Evolutionary conservation across 768 basidiomycete genomes (phyloP).

Genomic region (Leccinum rimulosum): DNA sequence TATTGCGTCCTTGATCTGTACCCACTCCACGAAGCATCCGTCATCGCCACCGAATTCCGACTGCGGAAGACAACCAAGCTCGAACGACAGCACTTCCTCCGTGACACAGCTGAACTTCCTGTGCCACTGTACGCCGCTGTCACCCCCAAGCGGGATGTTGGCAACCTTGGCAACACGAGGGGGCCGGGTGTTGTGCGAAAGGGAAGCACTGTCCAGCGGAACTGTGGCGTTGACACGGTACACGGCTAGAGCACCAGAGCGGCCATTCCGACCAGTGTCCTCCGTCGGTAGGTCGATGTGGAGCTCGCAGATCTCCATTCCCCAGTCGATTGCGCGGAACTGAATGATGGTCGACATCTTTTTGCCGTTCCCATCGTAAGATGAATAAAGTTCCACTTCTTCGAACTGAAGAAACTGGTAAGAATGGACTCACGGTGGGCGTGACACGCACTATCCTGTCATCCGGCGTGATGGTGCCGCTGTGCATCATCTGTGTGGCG

Average conservation of each 20-base stretch:
- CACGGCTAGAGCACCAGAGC: constrained; percentile 2
- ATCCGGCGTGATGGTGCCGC: neutral
- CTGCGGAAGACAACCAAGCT: constrained; percentile 9
- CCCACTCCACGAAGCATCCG: constrained; percentile 9
- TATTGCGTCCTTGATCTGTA: constrained; percentile 11
- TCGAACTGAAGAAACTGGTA: neutral
- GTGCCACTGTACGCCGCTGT: neutral
- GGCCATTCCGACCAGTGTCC: neutral
- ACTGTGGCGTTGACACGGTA: constrained; percentile 9
- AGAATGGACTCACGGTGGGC: constrained; percentile 3
- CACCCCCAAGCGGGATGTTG: neutral
- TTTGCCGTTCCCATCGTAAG: neutral
- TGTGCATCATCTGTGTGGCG: neutral
- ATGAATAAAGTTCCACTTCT: neutral
- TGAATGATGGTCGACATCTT: constrained; percentile 16
- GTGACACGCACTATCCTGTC: neutral
- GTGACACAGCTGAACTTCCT: constrained; percentile 8
- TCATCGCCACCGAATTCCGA: constrained; percentile 9
- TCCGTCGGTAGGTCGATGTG: constrained; percentile 8
- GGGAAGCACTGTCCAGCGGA: constrained; percentile 7
- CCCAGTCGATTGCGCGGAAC: constrained; percentile 17
- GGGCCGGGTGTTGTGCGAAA: constrained; percentile 10
- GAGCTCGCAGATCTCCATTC: constrained; percentile 14
- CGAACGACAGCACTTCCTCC: constrained; percentile 15
- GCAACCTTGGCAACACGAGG: constrained; percentile 7